phyloP scores from a whole-genome alignment of 768 basidiomycete species.

The Phylloporus arenicola region DNA sequence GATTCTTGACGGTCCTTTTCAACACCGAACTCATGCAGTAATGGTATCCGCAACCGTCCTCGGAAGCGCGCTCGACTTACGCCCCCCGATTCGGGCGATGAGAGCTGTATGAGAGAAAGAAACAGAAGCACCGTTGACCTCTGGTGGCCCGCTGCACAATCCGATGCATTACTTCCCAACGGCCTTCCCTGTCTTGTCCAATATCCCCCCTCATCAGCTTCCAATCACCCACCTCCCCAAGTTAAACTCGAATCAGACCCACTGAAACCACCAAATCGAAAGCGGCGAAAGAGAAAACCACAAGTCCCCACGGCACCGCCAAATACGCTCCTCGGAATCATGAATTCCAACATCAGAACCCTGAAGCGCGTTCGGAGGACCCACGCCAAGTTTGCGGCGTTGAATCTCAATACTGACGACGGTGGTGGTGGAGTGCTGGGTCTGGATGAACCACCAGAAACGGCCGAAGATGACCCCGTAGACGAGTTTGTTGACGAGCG shows the following conservation, averaged over 20 bases:
- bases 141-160: slow-evolving; percentile 75
- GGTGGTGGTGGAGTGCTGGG: slow-evolving; percentile 27
- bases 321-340: slow-evolving; percentile 54
- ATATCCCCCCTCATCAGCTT: slow-evolving; percentile 21
- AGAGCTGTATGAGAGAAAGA: slow-evolving; percentile 25
- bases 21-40: slow-evolving; percentile 12
- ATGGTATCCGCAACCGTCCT: slow-evolving; percentile 37
- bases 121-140: slow-evolving; percentile 44
- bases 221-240: slow-evolving; percentile 2
- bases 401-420: slow-evolving; percentile 37
- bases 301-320: slow-evolving; percentile 21
- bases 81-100: slow-evolving; percentile 35
- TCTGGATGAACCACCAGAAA: slow-evolving; percentile 32
- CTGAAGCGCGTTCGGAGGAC: slow-evolving; percentile 69
- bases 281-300: slow-evolving; percentile 20
- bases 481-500: slow-evolving; percentile 48
- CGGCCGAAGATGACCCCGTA: slow-evolving; percentile 26
- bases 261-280: slow-evolving; percentile 14
- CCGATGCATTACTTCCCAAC: slow-evolving; percentile 55
- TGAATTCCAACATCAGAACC: slow-evolving; percentile 74
- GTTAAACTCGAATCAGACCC: slow-evolving; percentile 11
- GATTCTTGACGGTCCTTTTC: not conserved
- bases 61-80: slow-evolving; percentile 58
- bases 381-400: slow-evolving; percentile 62
- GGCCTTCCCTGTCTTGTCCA: slow-evolving; percentile 53